Percentiles rank a stretch among this genome's conserved stretches.
phyloP scores from a whole-genome alignment of 495 filamentous ascomycete species.

The Penicillium cosmopolitanum region DNA sequence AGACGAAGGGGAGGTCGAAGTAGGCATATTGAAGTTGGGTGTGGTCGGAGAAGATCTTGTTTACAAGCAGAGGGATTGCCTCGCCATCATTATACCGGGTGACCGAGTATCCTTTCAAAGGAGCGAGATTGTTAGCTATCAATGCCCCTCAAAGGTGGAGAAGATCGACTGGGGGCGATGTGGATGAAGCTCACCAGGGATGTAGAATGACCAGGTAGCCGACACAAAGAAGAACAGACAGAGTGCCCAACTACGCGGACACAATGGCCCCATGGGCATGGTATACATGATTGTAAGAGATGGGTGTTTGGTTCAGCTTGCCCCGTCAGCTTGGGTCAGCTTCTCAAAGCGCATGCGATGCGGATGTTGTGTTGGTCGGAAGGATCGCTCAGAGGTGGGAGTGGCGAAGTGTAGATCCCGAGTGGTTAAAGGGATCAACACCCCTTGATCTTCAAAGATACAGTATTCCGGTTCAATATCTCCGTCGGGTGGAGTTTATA shows the following conservation, averaged over 20 bases:
- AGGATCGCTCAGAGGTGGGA: background rate
- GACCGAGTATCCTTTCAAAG: constrained; percentile 66
- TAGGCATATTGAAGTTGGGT: constrained; percentile 94
- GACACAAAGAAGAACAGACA: constrained; percentile 46
- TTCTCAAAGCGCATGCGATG: background rate
- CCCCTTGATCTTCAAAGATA: background rate
- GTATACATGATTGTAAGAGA: constrained; percentile 29
- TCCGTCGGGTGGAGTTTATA: background rate
- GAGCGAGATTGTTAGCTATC: background rate
- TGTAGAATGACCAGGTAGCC: constrained; percentile 68
- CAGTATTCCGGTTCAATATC: background rate
- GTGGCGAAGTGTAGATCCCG: background rate
- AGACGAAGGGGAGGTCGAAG: constrained; percentile 90
- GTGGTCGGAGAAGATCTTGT: constrained; percentile 93
- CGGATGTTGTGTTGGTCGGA: background rate
- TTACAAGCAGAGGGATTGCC: constrained; percentile 84
- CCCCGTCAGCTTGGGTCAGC: constrained; percentile 4
- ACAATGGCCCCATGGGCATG: constrained; percentile 29
- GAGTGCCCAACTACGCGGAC: constrained; percentile 33
- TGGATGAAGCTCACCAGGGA: constrained; percentile 64
- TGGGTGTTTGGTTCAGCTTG: constrained; percentile 27
- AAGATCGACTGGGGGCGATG: background rate
- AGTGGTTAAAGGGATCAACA: background rate
- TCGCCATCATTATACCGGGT: constrained; percentile 81
- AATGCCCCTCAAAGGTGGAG: background rate